These are phyloP conservation scores for Coniochaeta ligniaria DNA, from an alignment of 2,329 filamentous ascomycete genomes.

Conservation along the genomic window DNA sequence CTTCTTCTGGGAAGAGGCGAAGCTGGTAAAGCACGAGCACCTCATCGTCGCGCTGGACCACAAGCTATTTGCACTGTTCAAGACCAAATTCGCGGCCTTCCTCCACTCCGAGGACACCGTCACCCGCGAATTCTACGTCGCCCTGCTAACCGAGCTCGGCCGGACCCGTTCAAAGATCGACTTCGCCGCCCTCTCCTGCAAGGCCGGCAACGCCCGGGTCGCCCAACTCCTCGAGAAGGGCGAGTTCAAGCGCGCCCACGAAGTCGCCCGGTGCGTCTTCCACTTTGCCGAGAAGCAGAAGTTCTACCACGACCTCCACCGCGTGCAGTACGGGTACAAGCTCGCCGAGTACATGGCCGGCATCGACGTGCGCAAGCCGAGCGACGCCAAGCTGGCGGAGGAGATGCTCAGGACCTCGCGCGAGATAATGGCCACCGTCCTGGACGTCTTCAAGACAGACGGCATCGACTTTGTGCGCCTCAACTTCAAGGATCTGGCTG, in stretches of 20 bases:
- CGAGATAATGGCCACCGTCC: slow-evolving; percentile 30
- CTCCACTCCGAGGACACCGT: slow-evolving; percentile 21
- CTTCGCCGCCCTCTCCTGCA: slow-evolving; percentile 29
- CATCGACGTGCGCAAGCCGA: slow-evolving; percentile 17
- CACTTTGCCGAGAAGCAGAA: slow-evolving; percentile 31
- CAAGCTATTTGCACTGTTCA: slow-evolving; percentile 30
- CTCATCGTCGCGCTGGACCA: slow-evolving; percentile 26
- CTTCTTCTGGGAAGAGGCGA: slow-evolving; percentile 22
- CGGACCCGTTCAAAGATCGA: slow-evolving; percentile 25
- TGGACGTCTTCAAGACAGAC: slow-evolving; percentile 30
- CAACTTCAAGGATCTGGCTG: slow-evolving; percentile 34
- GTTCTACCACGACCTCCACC: slow-evolving; percentile 29
- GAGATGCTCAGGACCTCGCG: slow-evolving; percentile 28
- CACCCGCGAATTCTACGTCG: slow-evolving; percentile 29
- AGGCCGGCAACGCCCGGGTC: slow-evolving; percentile 26
- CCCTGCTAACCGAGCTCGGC: slow-evolving; percentile 30
- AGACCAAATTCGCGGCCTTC: slow-evolving; percentile 19
- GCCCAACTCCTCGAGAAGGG: slow-evolving; percentile 26
- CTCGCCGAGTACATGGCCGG: slow-evolving; percentile 36
- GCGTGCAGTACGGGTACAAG: slow-evolving; percentile 35
- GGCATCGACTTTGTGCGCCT: slow-evolving; percentile 36
- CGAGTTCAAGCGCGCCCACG: slow-evolving; percentile 30
- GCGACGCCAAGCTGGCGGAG: slow-evolving; percentile 24
- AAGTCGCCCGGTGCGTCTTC: slow-evolving; percentile 34
- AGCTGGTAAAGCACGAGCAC: slow-evolving; percentile 11